Evolutionary conservation across 2,329 filamentous ascomycete genomes (phyloP).

Genomic region (Epichloe gansuensis): DNA sequence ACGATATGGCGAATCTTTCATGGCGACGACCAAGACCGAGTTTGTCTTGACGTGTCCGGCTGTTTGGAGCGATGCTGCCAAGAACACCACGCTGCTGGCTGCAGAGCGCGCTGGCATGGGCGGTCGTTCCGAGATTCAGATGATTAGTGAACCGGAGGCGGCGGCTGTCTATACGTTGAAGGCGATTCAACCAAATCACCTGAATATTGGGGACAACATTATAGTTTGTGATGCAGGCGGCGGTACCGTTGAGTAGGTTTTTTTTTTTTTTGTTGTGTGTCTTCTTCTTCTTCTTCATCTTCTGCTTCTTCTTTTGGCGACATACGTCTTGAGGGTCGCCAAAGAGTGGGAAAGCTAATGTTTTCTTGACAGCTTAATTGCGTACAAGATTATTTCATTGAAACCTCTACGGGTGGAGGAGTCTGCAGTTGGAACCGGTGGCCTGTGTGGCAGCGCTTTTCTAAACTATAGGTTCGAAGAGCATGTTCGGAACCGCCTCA

Average conservation of each 20-base stretch:
- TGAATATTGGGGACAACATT: slow-evolving; percentile 56
- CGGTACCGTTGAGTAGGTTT: slow-evolving; percentile 53
- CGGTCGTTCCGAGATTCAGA: slow-evolving; percentile 54
- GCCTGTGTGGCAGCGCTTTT: slow-evolving; percentile 66
- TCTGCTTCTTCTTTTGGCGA: neutral
- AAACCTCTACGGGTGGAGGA: slow-evolving; percentile 64
- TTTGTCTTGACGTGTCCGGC: slow-evolving; percentile 74
- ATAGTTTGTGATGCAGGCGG: slow-evolving; percentile 52
- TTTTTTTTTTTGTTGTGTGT: neutral
- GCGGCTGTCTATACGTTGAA: slow-evolving; percentile 71
- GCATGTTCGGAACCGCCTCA: slow-evolving; percentile 56
- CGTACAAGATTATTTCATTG: slow-evolving; percentile 67
- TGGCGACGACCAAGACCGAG: slow-evolving; percentile 62
- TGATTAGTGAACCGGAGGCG: slow-evolving; percentile 72
- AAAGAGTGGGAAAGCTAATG: slow-evolving; percentile 10
- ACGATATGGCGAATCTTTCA: slow-evolving; percentile 67
- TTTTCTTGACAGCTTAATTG: slow-evolving; percentile 44
- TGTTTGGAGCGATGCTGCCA: slow-evolving; percentile 77
- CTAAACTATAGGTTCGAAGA: slow-evolving; percentile 74
- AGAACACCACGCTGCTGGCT: slow-evolving; percentile 67
- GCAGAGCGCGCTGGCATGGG: slow-evolving; percentile 73
- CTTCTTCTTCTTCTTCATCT: neutral
- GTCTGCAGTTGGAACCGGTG: slow-evolving; percentile 67
- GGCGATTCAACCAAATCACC: slow-evolving; percentile 63
- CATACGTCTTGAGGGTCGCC: too few relatives aligned